A percentile compares a stretch with the other conserved stretches of the same genome.
Evolutionary conservation across 2,329 filamentous ascomycete genomes (phyloP).

Genomic region (Mariannaea sp.): DNA sequence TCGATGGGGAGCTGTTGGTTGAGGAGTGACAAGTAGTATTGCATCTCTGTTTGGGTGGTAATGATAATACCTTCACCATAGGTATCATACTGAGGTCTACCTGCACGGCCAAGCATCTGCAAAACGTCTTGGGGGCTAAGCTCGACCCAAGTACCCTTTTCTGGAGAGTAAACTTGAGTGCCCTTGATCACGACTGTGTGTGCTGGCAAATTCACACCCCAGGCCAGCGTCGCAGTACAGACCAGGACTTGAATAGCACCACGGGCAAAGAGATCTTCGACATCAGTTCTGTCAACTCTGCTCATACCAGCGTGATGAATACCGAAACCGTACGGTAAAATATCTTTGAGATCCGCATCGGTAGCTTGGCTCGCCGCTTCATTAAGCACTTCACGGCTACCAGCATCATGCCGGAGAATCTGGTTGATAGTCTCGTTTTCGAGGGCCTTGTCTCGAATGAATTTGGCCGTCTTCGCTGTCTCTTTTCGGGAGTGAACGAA

Average conservation of each 20-base stretch:
- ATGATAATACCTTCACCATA: conserved; percentile 99
- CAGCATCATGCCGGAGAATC: conserved; percentile 90
- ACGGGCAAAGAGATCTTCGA: conserved; percentile 91
- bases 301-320: conserved; percentile 99
- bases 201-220: conserved; percentile 97
- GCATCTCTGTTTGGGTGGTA: conserved; percentile 90
- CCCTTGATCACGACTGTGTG: conserved; percentile 99
- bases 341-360: conserved; percentile 88
- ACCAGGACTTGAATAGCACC: conserved; percentile 94
- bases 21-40: conserved; percentile 94
- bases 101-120: conserved; percentile 97
- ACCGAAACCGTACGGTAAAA: conserved; percentile 94
- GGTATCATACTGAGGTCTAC: conserved; percentile 93
- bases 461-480: conserved; percentile 95
- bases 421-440: conserved; percentile 97
- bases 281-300: conserved; percentile 89
- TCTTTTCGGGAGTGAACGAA: conserved; percentile 99
- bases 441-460: conserved; percentile 95
- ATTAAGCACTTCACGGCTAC: conserved; percentile 83
- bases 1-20: conserved; percentile 98
- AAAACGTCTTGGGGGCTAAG: conserved; percentile 95
- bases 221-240: conserved; percentile 96
- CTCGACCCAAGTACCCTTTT: conserved; percentile 98
- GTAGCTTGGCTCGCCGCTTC: conserved; percentile 83
- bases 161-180: conserved; percentile 95